Base-by-base conservation (phyloP, 2,329 filamentous ascomycete genomes). In the Elsinoe ampelina region DNA sequence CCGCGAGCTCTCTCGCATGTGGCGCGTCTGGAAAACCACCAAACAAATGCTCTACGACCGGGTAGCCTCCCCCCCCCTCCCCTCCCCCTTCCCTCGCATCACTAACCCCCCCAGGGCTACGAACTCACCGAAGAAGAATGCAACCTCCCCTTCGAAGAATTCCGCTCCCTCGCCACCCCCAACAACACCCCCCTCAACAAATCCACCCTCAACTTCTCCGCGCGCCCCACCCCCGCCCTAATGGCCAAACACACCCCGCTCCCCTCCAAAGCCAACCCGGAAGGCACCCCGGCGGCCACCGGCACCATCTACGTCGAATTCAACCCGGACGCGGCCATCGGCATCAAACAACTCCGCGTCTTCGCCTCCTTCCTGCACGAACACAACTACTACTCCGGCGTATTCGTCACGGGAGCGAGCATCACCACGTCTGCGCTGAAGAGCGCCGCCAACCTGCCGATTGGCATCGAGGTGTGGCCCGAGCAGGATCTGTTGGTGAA, bases 401-500 rank as follows among this genome's bases (percentile, higher is more conserved):
- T 98, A 70, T 89, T 96, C 75, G 82, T 98, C 65, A 91, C 89
- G 58, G 81, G 86, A 67, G 86, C 85, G 48, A 77, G 88, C 47
- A 86, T 96, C 59, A 95, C 90, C 0, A 81, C 89, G 26, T 87
- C 91, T 59, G 92, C 91, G 36, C 83, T 92, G 71, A 95, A 95
- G 76, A 86, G 95, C 64, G 84, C 84, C 62, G 84, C 85, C 59
- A 83, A 92, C 58, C 82, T 87, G 64, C 83, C 84, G 60, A 87
- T 86, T 57, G 83, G 87, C 67, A 89, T 96, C 67, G 93, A 98
- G 77, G 89, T 89, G 70, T 98, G 98, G 76, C 82, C 92, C 65
- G 93, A 97, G 77, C 87, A 93, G 71, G 93, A 98, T 73, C 74
- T 98, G 65, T 80, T 97, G 59, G 91, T 98, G 73, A 98, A 98